Evolutionary conservation across 192 early-diverging fungal genomes (phyloP), one percentile per base, ranked within the genome.

Genomic region (Pilaira anomala): DNA sequence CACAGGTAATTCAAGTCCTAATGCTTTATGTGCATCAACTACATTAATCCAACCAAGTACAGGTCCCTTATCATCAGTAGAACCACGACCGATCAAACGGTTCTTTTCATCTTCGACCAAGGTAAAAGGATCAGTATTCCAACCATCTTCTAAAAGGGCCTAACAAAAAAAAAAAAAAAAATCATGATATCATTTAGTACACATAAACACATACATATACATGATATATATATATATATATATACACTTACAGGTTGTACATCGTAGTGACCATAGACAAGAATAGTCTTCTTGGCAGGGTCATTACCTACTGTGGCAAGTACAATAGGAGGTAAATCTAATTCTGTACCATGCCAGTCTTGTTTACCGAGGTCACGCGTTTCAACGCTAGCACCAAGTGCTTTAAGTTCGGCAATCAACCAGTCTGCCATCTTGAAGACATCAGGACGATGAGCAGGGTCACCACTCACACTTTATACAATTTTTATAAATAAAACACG

Each of bases 261-360:
- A 72, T 98, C 96, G 78, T 97, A 97, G 78, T 98, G 96, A 16
- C 96, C 94, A 78, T 98, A 98, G 60, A 98, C 93, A 40, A 95
- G 81, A 55, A 97, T 87, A 19, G 94, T 98, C 84, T 94, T 94
- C 88, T 98, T 98, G 69, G 62, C 78, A 29, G 92, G 86, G 72
- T 96, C 90, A 63, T 82, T 86, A 58, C 97, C 97, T 68, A 94
- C 94, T 68, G 85, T 85, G 18, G 88, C 95, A 63, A 98, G 84
- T 30, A 98, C 85, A 65, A 98, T 85, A 36, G 94, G 95, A 57
- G 97, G 94, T 52, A 98, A 78, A 42, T 92, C 86, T 18, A 97
- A 76, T 36, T 71, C 80, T 57, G 74, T 67, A 41, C 93, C 95
- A 33, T 97, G 81, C 71, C 96, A 77, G 25, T 79, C 72, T 68